Evolutionary conservation across 306 rosid species (phyloP).

Genomic region (Cicer judaicum): DNA sequence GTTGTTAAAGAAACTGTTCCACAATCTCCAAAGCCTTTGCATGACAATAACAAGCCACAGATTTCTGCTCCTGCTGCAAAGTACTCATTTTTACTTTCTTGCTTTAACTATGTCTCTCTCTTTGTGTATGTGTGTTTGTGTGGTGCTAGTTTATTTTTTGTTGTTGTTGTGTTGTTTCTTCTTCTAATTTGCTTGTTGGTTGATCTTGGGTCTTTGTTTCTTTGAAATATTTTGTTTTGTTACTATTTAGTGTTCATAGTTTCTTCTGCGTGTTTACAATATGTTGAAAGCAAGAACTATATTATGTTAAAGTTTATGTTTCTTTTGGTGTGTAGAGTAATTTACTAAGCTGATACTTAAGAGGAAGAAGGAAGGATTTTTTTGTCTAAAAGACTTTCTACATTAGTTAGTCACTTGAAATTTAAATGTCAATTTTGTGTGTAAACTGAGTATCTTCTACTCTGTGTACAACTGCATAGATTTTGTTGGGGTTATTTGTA

Average conservation of each 20-base stretch:
- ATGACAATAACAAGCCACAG: constrained; percentile 70
- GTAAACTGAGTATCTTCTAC: too few relatives aligned
- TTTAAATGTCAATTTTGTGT: background rate
- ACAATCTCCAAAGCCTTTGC: constrained; percentile 70
- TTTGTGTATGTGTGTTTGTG: background rate
- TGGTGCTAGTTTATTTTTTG: background rate
- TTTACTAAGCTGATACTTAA: background rate
- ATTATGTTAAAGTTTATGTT: constrained; percentile 17
- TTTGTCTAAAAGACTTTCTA: background rate
- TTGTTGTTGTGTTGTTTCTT: background rate
- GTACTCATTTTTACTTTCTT: constrained; percentile 46
- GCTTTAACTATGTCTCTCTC: constrained; percentile 24
- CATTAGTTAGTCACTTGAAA: constrained; percentile 2
- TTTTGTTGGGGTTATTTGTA: background rate
- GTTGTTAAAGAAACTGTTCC: constrained; percentile 61
- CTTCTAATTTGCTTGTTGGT: constrained; percentile 17
- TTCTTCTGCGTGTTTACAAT: background rate
- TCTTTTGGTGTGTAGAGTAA: constrained; percentile 30
- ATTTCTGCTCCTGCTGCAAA: constrained; percentile 73
- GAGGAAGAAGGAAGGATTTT: background rate
- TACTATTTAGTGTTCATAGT: background rate
- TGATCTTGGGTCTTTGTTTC: constrained; percentile 7
- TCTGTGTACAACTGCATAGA: too few relatives aligned
- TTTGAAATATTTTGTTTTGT: background rate
- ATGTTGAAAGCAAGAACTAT: constrained; percentile 1